These are phyloP conservation scores for Haplosporangium sp. DNA, from an alignment of 371 early-diverging fungal genomes.

Conservation along the genomic window DNA sequence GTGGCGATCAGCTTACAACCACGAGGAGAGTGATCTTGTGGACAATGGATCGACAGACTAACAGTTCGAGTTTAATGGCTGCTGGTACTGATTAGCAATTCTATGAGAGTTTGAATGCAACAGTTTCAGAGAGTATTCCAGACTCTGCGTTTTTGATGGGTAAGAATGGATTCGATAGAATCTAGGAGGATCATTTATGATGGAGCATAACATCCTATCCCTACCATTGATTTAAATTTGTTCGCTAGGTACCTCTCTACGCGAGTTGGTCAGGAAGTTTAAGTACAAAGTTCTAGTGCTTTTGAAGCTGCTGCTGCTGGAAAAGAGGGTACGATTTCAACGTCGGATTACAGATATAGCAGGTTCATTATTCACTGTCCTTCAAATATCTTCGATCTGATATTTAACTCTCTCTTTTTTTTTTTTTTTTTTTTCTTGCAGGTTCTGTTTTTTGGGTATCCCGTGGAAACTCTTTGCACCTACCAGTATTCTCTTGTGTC, in stretches of 20 bases:
- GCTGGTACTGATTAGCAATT: conserved; percentile 61
- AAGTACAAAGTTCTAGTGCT: conserved; percentile 80
- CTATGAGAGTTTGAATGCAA: conserved; percentile 68
- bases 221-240: background rate
- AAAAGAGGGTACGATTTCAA: conserved; percentile 64
- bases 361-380: background rate
- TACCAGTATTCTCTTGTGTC: conserved; percentile 85
- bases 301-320: conserved; percentile 79
- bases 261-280: conserved; percentile 78
- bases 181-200: too few relatives aligned
- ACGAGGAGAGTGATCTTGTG: background rate
- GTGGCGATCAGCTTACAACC: background rate
- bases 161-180: conserved; percentile 15
- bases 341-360: too few relatives aligned
- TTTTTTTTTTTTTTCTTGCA: conserved; percentile 20
- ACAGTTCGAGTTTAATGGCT: background rate
- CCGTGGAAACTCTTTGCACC: conserved; percentile 82
- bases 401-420: background rate
- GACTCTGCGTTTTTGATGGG: conserved; percentile 79
- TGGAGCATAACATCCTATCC: too few relatives aligned
- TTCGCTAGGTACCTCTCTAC: conserved; percentile 70
- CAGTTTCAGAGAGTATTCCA: conserved; percentile 69
- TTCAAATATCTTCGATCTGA: too few relatives aligned
- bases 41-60: background rate
- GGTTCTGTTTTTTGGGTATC: conserved; percentile 86